Evolutionary conservation across 176 grass and related monocot species (phyloP).

Genomic region (Themeda triandra): DNA sequence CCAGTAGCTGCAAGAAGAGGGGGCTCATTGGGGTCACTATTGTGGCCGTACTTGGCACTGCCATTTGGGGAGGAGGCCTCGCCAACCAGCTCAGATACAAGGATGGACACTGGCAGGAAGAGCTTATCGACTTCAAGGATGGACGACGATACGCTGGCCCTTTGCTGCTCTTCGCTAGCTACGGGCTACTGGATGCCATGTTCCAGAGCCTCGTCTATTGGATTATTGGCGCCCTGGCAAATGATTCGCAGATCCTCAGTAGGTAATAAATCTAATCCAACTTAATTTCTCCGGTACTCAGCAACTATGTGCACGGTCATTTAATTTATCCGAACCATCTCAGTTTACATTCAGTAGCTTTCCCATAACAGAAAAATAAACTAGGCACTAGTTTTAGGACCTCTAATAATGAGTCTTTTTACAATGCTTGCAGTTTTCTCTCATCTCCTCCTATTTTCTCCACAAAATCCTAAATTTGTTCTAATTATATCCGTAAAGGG

Average conservation of each 20-base stretch:
- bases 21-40: constrained; percentile 39
- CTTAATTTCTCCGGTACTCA: no score
- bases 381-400: no score
- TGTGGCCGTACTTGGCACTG: constrained; percentile 55
- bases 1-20: constrained; percentile 42
- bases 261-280: no score
- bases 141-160: constrained; percentile 41
- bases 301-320: no score
- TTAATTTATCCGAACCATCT: no score
- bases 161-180: constrained; percentile 78
- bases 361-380: no score
- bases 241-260: constrained; percentile 74
- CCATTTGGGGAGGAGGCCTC: constrained; percentile 68
- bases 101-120: neutral
- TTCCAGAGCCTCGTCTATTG: constrained; percentile 94
- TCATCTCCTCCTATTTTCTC: no score
- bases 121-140: constrained; percentile 68
- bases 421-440: no score
- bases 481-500: no score
- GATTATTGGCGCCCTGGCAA: constrained; percentile 64
- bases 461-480: no score
- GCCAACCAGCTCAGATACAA: constrained; percentile 60
- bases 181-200: constrained; percentile 89
- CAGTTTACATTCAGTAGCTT: no score
- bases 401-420: no score